A percentile compares a stretch with the other conserved stretches of the same genome.
These are phyloP conservation scores for Sordaria brevicollis DNA, from an alignment of 495 filamentous ascomycete genomes.

Conservation along the genomic window DNA sequence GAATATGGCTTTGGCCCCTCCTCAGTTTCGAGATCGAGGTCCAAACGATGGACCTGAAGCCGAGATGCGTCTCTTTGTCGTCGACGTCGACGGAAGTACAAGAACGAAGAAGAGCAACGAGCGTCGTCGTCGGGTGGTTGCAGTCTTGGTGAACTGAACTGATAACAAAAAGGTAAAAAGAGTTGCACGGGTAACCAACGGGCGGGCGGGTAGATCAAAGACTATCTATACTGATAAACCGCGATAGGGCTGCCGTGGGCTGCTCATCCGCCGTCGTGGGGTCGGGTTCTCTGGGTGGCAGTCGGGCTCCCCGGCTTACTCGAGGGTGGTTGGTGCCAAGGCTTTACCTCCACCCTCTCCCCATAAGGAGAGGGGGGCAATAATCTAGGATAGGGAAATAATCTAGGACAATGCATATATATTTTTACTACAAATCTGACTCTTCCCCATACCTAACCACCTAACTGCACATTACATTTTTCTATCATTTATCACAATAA, in stretches of 20 bases:
- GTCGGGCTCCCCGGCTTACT: background rate
- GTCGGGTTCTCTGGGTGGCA: background rate
- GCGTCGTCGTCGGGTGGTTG: background rate
- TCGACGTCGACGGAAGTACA: background rate
- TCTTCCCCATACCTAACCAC: too few relatives aligned
- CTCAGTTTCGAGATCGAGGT: background rate
- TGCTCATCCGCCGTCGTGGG: background rate
- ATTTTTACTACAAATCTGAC: too few relatives aligned
- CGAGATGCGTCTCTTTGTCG: background rate
- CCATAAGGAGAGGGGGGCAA: too few relatives aligned
- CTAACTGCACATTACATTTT: too few relatives aligned
- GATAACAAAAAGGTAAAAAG: background rate
- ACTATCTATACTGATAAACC: background rate
- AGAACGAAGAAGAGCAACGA: background rate
- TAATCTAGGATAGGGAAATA: too few relatives aligned
- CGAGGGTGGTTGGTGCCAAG: too few relatives aligned
- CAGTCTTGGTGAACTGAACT: background rate
- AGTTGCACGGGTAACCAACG: background rate
- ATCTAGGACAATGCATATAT: too few relatives aligned
- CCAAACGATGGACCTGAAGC: background rate
- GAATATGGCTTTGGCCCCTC: background rate
- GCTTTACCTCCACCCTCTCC: too few relatives aligned
- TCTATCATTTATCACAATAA: too few relatives aligned
- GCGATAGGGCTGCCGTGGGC: background rate
- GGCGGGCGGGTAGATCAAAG: background rate